Evolutionary conservation across 2,329 filamentous ascomycete genomes (phyloP).

Genomic region (Ceratocystis eucalypticola): DNA sequence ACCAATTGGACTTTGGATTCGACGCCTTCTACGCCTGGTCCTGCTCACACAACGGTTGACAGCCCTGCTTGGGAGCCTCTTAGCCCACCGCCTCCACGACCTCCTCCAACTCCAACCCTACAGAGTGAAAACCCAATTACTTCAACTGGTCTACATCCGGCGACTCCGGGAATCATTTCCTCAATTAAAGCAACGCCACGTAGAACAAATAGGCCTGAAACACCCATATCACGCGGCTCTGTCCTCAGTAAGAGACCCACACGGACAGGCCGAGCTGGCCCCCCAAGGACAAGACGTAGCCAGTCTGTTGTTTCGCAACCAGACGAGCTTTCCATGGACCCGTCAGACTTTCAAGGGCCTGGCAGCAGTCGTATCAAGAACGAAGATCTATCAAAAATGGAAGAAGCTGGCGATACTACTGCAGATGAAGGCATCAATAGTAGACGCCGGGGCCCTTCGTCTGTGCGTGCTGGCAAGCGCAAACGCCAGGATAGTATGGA

Average conservation of each 20-base stretch:
- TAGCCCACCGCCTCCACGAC: constrained; percentile 14
- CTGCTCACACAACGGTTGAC: constrained; percentile 28
- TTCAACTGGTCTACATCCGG: constrained; percentile 28
- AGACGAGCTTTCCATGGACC: constrained; percentile 36
- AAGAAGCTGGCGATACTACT: constrained; percentile 43
- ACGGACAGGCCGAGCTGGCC: constrained; percentile 12
- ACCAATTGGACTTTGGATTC: constrained; percentile 47
- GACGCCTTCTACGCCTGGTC: constrained; percentile 44
- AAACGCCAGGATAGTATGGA: constrained; percentile 42
- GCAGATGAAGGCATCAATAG: constrained; percentile 39
- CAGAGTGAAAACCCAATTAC: constrained; percentile 27
- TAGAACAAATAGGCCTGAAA: constrained; percentile 17
- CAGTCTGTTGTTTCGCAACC: constrained; percentile 35
- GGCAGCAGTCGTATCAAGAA: constrained; percentile 39
- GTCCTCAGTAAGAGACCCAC: constrained; percentile 8
- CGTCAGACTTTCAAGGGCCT: constrained; percentile 24
- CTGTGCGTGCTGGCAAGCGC: constrained; percentile 29
- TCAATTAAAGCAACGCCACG: constrained; percentile 16
- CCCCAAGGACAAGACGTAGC: constrained; percentile 28
- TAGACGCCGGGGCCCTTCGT: constrained; percentile 28
- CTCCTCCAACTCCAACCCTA: not conserved
- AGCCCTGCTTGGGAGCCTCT: constrained; percentile 46
- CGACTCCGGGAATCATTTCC: constrained; percentile 14
- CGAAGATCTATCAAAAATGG: constrained; percentile 42
- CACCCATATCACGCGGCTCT: constrained; percentile 13